Conservation (phyloP, 169 alveolate species). For the Eimeria praecox region DNA sequence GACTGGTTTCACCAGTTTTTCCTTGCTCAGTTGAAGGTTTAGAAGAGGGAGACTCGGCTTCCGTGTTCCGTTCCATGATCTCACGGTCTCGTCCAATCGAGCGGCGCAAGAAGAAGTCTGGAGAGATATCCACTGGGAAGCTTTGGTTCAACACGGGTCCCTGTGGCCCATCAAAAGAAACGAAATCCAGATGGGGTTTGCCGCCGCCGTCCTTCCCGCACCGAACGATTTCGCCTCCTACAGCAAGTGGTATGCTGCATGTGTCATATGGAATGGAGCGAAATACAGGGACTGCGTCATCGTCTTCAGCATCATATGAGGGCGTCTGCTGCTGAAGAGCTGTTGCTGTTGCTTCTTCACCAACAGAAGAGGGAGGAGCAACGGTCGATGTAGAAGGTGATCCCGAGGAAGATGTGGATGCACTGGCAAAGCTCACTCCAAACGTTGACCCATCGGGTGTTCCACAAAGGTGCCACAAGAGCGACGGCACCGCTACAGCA, state of each 20-base stretch:
- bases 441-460: background rate
- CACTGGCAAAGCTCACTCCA: background rate
- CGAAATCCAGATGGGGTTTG: background rate
- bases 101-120: conserved; percentile 54
- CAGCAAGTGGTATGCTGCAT: conserved; percentile 41
- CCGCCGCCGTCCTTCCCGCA: conserved; percentile 15
- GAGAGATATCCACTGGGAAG: conserved; percentile 23
- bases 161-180: background rate
- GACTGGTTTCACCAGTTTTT: background rate
- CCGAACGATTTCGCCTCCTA: conserved; percentile 35
- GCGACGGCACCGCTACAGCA: background rate
- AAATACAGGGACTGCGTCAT: background rate
- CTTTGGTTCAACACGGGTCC: conserved; percentile 53
- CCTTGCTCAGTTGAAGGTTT: background rate
- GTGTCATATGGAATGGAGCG: background rate
- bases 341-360: background rate
- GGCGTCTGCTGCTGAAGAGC: background rate
- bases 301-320: background rate
- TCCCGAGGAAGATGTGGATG: background rate
- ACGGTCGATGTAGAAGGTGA: background rate
- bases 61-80: background rate
- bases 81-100: background rate
- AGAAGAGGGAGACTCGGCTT: background rate
- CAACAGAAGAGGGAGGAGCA: background rate
- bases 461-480: background rate